These are phyloP conservation scores for Hanseniaspora singularis DNA, from an alignment of 805 yeast genomes.

Conservation along the genomic window DNA sequence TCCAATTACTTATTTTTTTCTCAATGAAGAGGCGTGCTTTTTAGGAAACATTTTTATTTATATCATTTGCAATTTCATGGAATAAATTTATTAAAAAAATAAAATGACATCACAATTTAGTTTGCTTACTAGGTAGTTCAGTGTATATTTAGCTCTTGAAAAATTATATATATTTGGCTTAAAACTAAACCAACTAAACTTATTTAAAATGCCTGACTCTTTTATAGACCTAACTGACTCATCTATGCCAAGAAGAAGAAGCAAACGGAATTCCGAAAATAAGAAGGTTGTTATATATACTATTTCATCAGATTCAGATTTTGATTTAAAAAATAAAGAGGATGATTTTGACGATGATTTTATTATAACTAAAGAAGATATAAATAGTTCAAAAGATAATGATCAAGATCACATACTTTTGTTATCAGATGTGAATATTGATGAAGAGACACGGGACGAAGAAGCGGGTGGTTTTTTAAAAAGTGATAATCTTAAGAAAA, in stretches of 20 bases:
- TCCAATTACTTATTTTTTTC: too few species aligned
- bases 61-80: too few species aligned
- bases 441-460: not conserved
- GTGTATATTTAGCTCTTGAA: too few species aligned
- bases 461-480: constrained; percentile 11
- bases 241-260: not conserved
- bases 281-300: not conserved
- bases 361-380: constrained; percentile 11
- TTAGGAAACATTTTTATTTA: too few species aligned
- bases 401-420: not conserved
- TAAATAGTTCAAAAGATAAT: constrained; percentile 4
- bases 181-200: too few species aligned
- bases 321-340: not conserved
- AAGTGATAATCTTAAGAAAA: constrained; percentile 3
- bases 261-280: not conserved
- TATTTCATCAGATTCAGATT: constrained; percentile 4
- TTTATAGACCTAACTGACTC: not conserved
- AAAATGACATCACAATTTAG: too few species aligned
- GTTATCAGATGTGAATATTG: not conserved
- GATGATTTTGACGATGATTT: constrained; percentile 9
- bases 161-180: too few species aligned
- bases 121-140: too few species aligned
- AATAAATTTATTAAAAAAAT: too few species aligned
- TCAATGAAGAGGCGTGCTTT: too few species aligned
- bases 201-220: too few species aligned